Conservation (phyloP, 2,329 filamentous ascomycete genomes). For the Pseudogymnoascus sp. region DNA sequence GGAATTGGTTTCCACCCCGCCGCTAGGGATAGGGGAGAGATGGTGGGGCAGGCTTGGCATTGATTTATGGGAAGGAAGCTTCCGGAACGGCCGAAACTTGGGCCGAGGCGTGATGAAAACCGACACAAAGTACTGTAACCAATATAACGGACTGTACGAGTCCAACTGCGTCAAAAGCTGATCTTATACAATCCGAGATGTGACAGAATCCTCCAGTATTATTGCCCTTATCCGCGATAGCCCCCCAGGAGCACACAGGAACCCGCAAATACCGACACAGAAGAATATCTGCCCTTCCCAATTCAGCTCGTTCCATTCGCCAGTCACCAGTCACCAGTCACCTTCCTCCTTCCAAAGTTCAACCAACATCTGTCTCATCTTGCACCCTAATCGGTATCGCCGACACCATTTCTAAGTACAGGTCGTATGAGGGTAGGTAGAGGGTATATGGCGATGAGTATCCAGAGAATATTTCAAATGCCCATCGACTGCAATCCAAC, state of each 20-base stretch:
- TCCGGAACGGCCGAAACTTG: not conserved
- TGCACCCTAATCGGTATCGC: not conserved
- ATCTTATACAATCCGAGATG: slow-evolving; percentile 9
- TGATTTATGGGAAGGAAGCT: not conserved
- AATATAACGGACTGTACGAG: slow-evolving; percentile 7
- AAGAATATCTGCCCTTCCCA: not conserved
- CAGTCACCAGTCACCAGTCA: not conserved
- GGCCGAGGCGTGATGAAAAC: not conserved
- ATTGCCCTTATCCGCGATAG: not conserved
- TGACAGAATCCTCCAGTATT: not conserved
- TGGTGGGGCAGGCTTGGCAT: no score
- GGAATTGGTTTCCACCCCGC: no score
- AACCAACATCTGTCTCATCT: not conserved
- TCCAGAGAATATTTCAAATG: not conserved
- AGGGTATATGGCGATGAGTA: not conserved
- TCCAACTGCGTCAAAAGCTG: slow-evolving; percentile 2
- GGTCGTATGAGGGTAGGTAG: not conserved
- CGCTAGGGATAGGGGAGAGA: no score
- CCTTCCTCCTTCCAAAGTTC: not conserved
- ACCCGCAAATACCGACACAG: not conserved
- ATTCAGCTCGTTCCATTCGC: not conserved
- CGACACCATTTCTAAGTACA: not conserved
- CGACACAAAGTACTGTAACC: not conserved
- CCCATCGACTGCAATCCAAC: not conserved
- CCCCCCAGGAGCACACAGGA: not conserved